Conservation (phyloP, 768 basidiomycete species). For the Pleurotus djamor region DNA sequence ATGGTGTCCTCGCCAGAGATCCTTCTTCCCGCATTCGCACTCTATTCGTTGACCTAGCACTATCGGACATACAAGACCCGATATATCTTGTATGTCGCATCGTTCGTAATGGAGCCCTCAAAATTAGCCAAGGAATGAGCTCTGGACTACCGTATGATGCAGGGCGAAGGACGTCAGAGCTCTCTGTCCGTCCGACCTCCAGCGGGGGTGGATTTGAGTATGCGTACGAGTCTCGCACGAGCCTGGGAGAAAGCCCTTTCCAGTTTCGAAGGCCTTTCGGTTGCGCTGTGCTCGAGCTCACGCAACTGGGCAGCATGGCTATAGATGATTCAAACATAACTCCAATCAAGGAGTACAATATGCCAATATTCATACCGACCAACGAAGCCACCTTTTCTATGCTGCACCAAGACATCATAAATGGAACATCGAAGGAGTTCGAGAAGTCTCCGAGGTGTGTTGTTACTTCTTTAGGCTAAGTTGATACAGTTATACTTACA, state of each 20-base stretch:
- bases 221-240: constrained; percentile 17
- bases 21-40: constrained; percentile 77
- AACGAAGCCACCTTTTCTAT: constrained; percentile 89
- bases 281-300: constrained; percentile 90
- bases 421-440: constrained; percentile 71
- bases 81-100: constrained; percentile 91
- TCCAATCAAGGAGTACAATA: constrained; percentile 69
- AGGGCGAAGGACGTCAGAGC: constrained; percentile 55
- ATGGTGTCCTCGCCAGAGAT: constrained; percentile 83
- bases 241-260: constrained; percentile 29
- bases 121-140: constrained; percentile 58
- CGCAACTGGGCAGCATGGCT: constrained; percentile 61
- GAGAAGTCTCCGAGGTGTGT: constrained; percentile 79
- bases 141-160: constrained; percentile 38
- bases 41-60: constrained; percentile 86
- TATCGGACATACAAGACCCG: constrained; percentile 81
- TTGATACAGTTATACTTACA: neutral
- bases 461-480: neutral
- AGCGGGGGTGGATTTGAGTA: constrained; percentile 4
- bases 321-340: constrained; percentile 64
- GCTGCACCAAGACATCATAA: constrained; percentile 94
- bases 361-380: constrained; percentile 84
- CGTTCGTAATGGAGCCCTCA: constrained; percentile 83
- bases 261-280: constrained; percentile 89
- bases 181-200: constrained; percentile 34